Evolutionary conservation across 164 flowering plant species (phyloP), one percentile per base, ranked within the genome.

Genomic region (Nymphaea colorata): DNA sequence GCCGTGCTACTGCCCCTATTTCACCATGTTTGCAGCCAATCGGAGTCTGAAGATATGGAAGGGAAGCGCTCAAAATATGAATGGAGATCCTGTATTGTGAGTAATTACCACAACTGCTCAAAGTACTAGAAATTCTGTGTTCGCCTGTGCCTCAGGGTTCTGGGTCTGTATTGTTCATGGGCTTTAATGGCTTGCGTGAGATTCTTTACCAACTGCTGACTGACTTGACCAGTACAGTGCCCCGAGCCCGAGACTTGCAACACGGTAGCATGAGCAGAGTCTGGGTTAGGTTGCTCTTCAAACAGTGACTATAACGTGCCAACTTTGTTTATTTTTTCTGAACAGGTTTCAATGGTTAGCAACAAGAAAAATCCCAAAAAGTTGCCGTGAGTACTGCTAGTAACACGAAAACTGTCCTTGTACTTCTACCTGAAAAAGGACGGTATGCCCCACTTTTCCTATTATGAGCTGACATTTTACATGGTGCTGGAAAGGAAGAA

Each of bases 41-140:
- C 83, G 44, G 87, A 81, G 44, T 71, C 83, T 17, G 61, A 74
- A 53, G 76, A 57, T 70, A 66, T 55, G 61, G 67, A 79, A 18
- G 83, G 75, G 61, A 81, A 71, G 59, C 72, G 72, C 15, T 67
- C 75, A 10, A 81, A 83, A 70, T 59, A 79, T 41, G 94, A 85
- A 71, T 90, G 98, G 96, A 87, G 83, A 75, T 91, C 99, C 3
- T 66, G 82, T 68, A 87, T 89, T 65, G 96, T 94, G 82, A 87
- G 94, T 78, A 51, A 51, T 51, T 15, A 15, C 14, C 8, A 51
- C 57, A 10, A 51, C 12, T 15, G 8, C 8, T 4, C 57, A 10
- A 51, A 15, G 57, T 51, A 15, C 8, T 51, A 51, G 8, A 5
- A 8, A 15, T 51, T 51, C 57, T 51, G 57, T 51, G 8, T 51